These are phyloP conservation scores for Paratinospora sagittata DNA, from an alignment of 164 flowering plant genomes.

Conservation along the genomic window DNA sequence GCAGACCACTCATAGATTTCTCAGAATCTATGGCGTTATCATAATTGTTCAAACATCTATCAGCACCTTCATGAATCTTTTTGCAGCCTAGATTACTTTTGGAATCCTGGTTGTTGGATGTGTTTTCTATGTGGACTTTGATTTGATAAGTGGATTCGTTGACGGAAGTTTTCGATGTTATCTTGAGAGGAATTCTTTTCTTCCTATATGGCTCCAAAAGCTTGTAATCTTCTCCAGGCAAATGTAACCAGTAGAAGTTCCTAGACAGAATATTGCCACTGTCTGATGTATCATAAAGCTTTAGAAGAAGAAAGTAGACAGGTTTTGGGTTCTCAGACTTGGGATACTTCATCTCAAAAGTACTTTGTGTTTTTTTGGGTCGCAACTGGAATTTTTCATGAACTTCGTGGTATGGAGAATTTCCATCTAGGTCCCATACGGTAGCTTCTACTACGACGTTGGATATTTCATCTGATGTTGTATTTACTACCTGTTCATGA, in stretches of 20 bases:
- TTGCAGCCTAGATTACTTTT: slow-evolving; percentile 20
- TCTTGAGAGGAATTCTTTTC: slow-evolving; percentile 58
- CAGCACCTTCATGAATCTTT: slow-evolving; percentile 20
- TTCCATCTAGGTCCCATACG: slow-evolving; percentile 90
- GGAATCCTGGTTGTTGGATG: slow-evolving; percentile 35
- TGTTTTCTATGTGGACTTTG: slow-evolving; percentile 60
- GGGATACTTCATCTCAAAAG: slow-evolving; percentile 75
- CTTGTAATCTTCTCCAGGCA: slow-evolving; percentile 73
- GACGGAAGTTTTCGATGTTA: slow-evolving; percentile 42
- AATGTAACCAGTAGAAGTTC: slow-evolving; percentile 93
- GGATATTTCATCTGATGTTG: slow-evolving; percentile 56
- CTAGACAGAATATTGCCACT: slow-evolving; percentile 52
- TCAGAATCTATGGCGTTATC: slow-evolving; percentile 27
- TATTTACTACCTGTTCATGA: slow-evolving; percentile 72
- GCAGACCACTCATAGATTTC: slow-evolving; percentile 23
- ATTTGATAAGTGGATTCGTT: slow-evolving; percentile 62
- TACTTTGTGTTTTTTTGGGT: slow-evolving; percentile 48
- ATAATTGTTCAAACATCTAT: slow-evolving; percentile 11
- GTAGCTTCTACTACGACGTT: slow-evolving; percentile 78
- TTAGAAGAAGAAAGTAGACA: slow-evolving; percentile 87
- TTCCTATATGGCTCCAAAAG: slow-evolving; percentile 68
- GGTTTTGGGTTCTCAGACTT: slow-evolving; percentile 64
- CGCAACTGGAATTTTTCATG: slow-evolving; percentile 50
- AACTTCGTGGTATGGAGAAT: slow-evolving; percentile 61
- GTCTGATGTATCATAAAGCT: slow-evolving; percentile 66